Evolutionary conservation across 192 early-diverging fungal species (phyloP).

Genomic region (Coemansia sp.): DNA sequence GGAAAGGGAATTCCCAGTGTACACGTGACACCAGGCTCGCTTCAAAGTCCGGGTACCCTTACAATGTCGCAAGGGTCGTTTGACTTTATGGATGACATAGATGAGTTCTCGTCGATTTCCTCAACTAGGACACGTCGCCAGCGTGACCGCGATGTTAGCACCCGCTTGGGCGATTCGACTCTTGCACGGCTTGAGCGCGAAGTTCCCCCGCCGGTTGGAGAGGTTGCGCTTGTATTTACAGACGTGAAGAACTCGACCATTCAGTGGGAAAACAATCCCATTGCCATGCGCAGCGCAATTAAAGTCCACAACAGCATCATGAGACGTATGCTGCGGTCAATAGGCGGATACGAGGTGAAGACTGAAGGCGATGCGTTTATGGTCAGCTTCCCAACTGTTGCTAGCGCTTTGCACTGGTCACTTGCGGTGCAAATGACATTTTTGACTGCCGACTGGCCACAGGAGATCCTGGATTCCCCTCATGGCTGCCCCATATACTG

Average conservation of each 20-base stretch:
- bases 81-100: constrained; percentile 44
- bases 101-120: constrained; percentile 41
- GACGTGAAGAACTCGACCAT: constrained; percentile 94
- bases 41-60: constrained; percentile 10
- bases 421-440: constrained; percentile 82
- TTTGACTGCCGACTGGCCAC: constrained; percentile 82
- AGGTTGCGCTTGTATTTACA: constrained; percentile 87
- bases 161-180: constrained; percentile 55
- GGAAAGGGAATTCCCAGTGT: constrained; percentile 16
- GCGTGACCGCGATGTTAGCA: constrained; percentile 49
- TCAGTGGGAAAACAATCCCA: constrained; percentile 84
- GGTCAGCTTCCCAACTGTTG: constrained; percentile 83
- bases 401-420: constrained; percentile 83
- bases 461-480: constrained; percentile 73
- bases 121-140: constrained; percentile 43
- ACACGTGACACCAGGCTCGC: constrained; percentile 23
- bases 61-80: constrained; percentile 29
- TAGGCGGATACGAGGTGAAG: constrained; percentile 93
- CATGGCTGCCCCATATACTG: constrained; percentile 77
- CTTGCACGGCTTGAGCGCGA: constrained; percentile 70
- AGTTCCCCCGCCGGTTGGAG: constrained; percentile 78
- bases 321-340: constrained; percentile 75
- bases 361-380: constrained; percentile 96
- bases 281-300: constrained; percentile 84
- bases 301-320: constrained; percentile 83